Evolutionary conservation across 2,329 filamentous ascomycete species (phyloP).

Genomic region (Apiospora sp.): DNA sequence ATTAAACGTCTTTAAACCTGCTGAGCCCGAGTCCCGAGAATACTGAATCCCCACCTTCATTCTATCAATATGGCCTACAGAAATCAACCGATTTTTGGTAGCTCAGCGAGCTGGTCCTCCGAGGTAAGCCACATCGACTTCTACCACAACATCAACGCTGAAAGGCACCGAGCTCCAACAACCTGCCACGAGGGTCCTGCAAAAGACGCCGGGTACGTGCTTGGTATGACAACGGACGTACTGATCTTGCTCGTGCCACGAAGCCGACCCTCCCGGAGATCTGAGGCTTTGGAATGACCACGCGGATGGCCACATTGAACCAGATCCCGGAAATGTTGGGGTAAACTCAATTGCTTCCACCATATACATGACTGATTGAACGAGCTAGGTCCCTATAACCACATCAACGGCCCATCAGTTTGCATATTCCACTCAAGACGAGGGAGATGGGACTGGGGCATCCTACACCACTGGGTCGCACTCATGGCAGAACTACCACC

Average conservation of each 20-base stretch:
- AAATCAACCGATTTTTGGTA: neutral
- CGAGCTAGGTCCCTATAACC: constrained; percentile 2
- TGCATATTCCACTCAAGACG: neutral
- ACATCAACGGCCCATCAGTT: constrained; percentile 1
- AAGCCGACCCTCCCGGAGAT: constrained; percentile 12
- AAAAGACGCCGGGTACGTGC: neutral
- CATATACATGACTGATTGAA: neutral
- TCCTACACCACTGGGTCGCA: constrained; percentile 1
- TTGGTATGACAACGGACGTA: neutral
- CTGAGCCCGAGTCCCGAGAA: neutral
- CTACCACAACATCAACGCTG: neutral
- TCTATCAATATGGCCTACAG: constrained; percentile 21
- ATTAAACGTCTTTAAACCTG: neutral
- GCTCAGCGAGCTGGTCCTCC: constrained; percentile 19
- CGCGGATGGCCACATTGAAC: neutral
- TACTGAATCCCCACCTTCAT: constrained; percentile 20
- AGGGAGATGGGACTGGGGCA: neutral
- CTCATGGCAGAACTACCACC: constrained; percentile 17
- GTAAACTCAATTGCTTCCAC: neutral
- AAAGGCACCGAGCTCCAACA: constrained; percentile 14
- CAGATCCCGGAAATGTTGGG: neutral
- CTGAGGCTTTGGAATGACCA: neutral
- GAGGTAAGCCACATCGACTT: constrained; percentile 25
- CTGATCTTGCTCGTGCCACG: neutral
- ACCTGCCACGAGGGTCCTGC: neutral